These are phyloP conservation scores for Colletotrichum acutatum DNA, from an alignment of 2,329 filamentous ascomycete genomes.

Conservation along the genomic window DNA sequence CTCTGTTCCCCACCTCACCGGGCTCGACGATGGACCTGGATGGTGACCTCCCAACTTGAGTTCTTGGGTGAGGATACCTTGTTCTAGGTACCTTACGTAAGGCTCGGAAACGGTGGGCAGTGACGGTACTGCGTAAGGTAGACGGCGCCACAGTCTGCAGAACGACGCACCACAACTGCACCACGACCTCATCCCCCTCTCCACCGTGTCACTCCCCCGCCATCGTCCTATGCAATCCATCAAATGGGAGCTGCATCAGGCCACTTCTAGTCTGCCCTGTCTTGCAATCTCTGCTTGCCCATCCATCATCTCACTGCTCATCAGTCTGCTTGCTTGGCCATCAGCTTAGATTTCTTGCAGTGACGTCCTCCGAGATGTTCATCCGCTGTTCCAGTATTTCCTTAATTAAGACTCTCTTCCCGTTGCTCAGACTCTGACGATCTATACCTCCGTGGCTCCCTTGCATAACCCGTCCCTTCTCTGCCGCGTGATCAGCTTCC, in stretches of 20 bases:
- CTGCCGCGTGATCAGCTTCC: conserved; percentile 30
- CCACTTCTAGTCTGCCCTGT: conserved; percentile 25
- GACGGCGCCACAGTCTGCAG: not conserved
- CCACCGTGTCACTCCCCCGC: conserved; percentile 29
- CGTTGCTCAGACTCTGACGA: conserved; percentile 27
- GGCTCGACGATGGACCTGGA: conserved; percentile 12
- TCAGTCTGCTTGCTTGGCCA: conserved; percentile 1
- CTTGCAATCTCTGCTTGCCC: conserved; percentile 13
- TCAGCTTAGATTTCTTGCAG: not conserved
- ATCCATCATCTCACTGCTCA: not conserved
- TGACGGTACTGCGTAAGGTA: not conserved
- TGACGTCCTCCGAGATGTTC: conserved; percentile 23
- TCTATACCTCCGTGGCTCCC: conserved; percentile 26
- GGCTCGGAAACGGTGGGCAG: not conserved
- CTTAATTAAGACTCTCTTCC: not conserved
- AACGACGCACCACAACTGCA: not conserved
- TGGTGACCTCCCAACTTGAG: not conserved
- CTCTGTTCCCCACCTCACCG: not conserved
- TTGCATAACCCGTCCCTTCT: conserved; percentile 21
- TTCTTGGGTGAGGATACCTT: no score
- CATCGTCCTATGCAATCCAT: conserved; percentile 28
- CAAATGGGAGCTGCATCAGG: conserved; percentile 33
- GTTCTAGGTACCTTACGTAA: not conserved
- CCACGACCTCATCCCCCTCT: conserved; percentile 3
- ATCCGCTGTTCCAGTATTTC: not conserved